Base-by-base conservation (phyloP, 768 basidiomycete species). In the Tricholoma sp. region DNA sequence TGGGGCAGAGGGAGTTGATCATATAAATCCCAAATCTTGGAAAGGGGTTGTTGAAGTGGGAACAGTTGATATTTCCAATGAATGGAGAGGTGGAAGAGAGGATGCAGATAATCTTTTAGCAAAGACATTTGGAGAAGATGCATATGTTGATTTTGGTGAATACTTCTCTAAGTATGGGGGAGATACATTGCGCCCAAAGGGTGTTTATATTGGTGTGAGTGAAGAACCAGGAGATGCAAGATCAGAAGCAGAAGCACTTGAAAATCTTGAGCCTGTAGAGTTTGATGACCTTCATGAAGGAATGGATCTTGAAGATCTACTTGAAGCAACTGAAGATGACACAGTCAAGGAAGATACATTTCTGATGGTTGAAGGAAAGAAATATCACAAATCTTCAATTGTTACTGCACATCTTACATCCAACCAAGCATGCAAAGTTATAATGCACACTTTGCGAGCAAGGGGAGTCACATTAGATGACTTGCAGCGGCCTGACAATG, bases 1-100 rank as follows among this genome's bases (percentile, higher is more conserved):
- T 16, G 41, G 21, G 14, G 52, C 34, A 10, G 32, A 37, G 18
- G 52, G 52, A 19, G 35, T 54, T 0, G 35, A 54, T 29, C 34
- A 54, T 54, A n/a, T 54, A 5, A 54, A 54, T 41, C 52, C 52
- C 9, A 54, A 54, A 29, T 54, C 52, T 9, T 54, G 52, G 52
- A 12, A 41, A 11, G 34, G 52, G 19, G 10, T 41, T 54, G 52
- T 54, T 37, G 21, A 11, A 19, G 52, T 54, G 16, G 52, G 52
- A 16, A 22, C 4, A 11, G 19, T 22, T 11, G 11, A 43, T 32
- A 27, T 54, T 27, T 7, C 16, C 9, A 21, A 50, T 5, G 47
- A 39, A 18, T 39, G 37, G 52, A 14, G 24, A 8, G 24, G 24
- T 53, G 52, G 37, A 9, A 4, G 19, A 2, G 14, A 35, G 19